Evolutionary conservation across 2,329 filamentous ascomycete genomes (phyloP).

Genomic region (Hypoxylon sp.): DNA sequence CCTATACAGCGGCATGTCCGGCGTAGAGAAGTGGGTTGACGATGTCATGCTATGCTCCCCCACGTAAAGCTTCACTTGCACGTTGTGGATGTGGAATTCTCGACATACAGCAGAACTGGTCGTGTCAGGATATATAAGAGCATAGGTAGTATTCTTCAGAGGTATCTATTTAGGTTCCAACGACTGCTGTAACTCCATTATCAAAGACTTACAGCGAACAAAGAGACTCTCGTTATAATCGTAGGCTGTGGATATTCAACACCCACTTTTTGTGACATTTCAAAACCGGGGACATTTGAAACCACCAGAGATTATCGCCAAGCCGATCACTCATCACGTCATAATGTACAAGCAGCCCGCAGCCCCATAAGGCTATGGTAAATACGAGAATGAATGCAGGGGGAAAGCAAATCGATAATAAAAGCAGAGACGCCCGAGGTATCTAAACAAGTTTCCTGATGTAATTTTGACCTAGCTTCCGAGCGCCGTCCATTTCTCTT

Average conservation of each 20-base stretch:
- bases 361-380: too few species aligned
- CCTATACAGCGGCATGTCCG: not conserved
- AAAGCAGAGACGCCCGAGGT: conserved; percentile 16
- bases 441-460: conserved; percentile 12
- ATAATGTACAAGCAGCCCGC: not conserved
- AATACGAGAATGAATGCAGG: not conserved
- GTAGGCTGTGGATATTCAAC: not conserved
- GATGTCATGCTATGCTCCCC: too few species aligned
- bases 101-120: too few species aligned
- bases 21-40: not conserved
- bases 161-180: too few species aligned
- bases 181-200: too few species aligned
- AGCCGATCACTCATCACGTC: not conserved
- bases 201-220: not conserved
- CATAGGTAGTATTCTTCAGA: too few species aligned
- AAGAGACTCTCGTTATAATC: not conserved
- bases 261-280: not conserved
- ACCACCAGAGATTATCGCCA: conserved; percentile 3
- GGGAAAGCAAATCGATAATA: conserved; percentile 3
- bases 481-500: not conserved
- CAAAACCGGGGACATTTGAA: not conserved
- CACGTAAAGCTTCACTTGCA: too few species aligned
- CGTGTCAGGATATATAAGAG: too few species aligned
- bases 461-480: not conserved
- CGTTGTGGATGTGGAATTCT: too few species aligned